Evolutionary conservation across 805 yeast species (phyloP).

Genomic region (Starmerella stellata): DNA sequence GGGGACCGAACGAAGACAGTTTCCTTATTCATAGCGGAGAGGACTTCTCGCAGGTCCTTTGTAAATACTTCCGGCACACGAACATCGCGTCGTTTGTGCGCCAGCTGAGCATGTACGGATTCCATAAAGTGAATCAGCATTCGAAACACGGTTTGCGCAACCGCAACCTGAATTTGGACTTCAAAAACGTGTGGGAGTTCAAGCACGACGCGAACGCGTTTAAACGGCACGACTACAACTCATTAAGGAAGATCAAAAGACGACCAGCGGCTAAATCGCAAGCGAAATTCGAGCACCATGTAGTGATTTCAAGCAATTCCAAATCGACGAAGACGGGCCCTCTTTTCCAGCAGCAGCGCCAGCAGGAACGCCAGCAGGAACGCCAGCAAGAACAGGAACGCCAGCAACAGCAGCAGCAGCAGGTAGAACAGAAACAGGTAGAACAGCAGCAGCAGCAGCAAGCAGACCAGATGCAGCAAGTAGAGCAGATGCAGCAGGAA

Average conservation of each 20-base stretch:
- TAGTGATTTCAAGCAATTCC: conserved; percentile 3
- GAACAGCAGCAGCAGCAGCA: conserved; percentile 1
- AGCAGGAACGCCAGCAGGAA: conserved; percentile 2
- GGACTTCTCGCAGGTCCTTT: conserved; percentile 59
- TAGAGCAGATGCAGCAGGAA: background rate
- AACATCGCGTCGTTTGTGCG: conserved; percentile 86
- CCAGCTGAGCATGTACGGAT: conserved; percentile 91
- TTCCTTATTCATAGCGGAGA: conserved; percentile 74
- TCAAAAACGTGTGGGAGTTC: conserved; percentile 54
- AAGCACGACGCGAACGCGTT: conserved; percentile 65
- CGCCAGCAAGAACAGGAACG: background rate
- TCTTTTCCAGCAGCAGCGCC: background rate
- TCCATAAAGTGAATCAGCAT: conserved; percentile 42
- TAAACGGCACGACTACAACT: conserved; percentile 61
- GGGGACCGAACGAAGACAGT: conserved; percentile 55
- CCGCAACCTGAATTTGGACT: conserved; percentile 1
- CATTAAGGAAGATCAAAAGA: conserved; percentile 59
- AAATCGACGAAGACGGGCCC: background rate
- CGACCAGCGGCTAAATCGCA: conserved; percentile 30
- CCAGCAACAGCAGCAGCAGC: background rate
- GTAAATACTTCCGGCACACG: conserved; percentile 74
- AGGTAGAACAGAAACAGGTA: background rate
- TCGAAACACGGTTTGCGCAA: conserved; percentile 7
- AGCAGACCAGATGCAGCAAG: background rate
- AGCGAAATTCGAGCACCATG: conserved; percentile 10